A percentile compares a stretch with the other conserved stretches of the same genome.
These are phyloP conservation scores for Colletotrichum sp. DNA, from an alignment of 2,329 filamentous ascomycete species.

Conservation along the genomic window DNA sequence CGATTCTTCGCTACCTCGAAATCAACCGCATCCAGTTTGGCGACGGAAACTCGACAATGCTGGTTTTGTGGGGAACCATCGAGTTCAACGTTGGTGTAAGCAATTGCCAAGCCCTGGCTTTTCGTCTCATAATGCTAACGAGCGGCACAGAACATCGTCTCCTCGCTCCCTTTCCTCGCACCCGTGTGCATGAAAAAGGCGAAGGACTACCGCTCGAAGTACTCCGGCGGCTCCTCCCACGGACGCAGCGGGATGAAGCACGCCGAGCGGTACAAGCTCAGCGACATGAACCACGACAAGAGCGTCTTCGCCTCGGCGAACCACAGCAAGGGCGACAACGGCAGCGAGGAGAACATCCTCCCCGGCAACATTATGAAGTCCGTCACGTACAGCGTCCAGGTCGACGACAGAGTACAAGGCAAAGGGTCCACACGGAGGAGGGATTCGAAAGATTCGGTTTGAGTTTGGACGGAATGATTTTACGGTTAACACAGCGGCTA, in stretches of 20 bases:
- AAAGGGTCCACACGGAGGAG: neutral
- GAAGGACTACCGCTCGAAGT: slow-evolving; percentile 44
- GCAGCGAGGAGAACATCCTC: slow-evolving; percentile 46
- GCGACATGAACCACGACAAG: slow-evolving; percentile 38
- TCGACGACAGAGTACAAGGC: slow-evolving; percentile 30
- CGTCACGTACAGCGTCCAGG: slow-evolving; percentile 44
- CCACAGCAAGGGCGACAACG: slow-evolving; percentile 21
- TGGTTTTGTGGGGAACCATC: slow-evolving; percentile 61
- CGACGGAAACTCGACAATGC: slow-evolving; percentile 60
- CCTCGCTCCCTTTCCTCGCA: slow-evolving; percentile 49
- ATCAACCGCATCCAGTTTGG: slow-evolving; percentile 54
- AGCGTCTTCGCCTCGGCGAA: slow-evolving; percentile 30
- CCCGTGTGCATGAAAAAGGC: slow-evolving; percentile 48
- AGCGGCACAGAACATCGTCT: slow-evolving; percentile 46
- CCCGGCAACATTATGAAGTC: slow-evolving; percentile 45
- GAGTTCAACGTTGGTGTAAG: slow-evolving; percentile 63
- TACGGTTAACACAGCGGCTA: neutral
- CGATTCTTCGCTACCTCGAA: slow-evolving; percentile 55
- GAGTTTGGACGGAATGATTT: neutral
- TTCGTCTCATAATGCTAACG: neutral
- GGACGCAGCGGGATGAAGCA: slow-evolving; percentile 27
- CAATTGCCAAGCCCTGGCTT: neutral
- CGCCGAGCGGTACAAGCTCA: slow-evolving; percentile 41
- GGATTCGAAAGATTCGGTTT: neutral
- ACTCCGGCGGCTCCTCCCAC: slow-evolving; percentile 31